Conservation (phyloP, 2,329 filamentous ascomycete genomes). For the Penicillium freii region DNA sequence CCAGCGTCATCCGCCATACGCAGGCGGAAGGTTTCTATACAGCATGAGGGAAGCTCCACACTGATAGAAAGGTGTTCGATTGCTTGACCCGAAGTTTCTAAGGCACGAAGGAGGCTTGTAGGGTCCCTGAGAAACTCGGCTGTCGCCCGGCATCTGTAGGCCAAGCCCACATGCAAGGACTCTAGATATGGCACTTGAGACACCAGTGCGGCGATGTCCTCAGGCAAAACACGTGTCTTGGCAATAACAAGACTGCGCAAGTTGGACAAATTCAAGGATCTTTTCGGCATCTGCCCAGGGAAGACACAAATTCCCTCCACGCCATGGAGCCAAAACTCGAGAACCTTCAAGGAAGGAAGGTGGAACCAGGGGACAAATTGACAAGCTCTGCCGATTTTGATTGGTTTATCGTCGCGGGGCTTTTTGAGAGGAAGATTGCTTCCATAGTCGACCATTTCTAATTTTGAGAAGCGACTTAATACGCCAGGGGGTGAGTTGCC, state of each 20-base stretch:
- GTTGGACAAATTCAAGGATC: background rate
- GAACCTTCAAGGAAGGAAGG: conserved; percentile 3
- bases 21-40: background rate
- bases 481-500: background rate
- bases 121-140: background rate
- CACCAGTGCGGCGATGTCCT: background rate
- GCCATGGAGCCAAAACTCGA: conserved; percentile 7
- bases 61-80: background rate
- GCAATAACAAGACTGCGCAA: background rate
- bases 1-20: background rate
- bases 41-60: background rate
- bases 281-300: background rate
- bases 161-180: background rate
- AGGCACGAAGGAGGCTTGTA: background rate
- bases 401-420: background rate
- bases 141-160: background rate
- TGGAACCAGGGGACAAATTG: conserved; percentile 9
- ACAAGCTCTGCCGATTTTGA: too few species aligned
- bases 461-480: background rate
- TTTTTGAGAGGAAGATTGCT: background rate
- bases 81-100: background rate
- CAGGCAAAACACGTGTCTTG: background rate
- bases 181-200: background rate
- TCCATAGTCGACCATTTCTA: conserved; percentile 4
- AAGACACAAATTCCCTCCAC: background rate